phyloP scores from a whole-genome alignment of 176 grass and related monocot genomes.

The Poa annua region DNA sequence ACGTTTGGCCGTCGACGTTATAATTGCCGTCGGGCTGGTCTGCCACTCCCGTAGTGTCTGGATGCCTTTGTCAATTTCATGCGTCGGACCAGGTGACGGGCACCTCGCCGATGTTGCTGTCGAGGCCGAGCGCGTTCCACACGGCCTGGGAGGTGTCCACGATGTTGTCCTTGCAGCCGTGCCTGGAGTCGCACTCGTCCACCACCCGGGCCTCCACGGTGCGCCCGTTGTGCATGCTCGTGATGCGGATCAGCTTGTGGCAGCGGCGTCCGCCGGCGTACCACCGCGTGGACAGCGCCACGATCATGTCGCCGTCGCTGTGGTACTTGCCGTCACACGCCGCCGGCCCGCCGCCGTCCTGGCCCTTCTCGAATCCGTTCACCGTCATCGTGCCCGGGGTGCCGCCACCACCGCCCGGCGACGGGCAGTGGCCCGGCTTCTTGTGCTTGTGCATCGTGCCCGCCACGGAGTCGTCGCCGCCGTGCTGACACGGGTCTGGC shows the following conservation, averaged over 20 bases:
- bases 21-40: too few relatives aligned
- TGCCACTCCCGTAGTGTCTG: too few relatives aligned
- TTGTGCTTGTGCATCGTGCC: background rate
- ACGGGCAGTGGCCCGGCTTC: conserved; percentile 17
- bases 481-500: background rate
- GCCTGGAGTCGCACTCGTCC: conserved; percentile 46
- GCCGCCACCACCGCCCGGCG: conserved; percentile 20
- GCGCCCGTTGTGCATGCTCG: conserved; percentile 8
- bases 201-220: conserved; percentile 43
- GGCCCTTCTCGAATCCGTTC: conserved; percentile 31
- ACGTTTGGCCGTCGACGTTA: too few relatives aligned
- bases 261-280: conserved; percentile 31
- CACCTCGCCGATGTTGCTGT: conserved; percentile 39
- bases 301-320: conserved; percentile 33
- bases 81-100: conserved; percentile 50
- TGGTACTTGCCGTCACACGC: conserved; percentile 38
- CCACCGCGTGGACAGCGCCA: conserved; percentile 46
- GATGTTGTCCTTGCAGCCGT: conserved; percentile 44
- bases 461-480: background rate
- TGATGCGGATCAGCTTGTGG: conserved; percentile 34
- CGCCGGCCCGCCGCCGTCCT: conserved; percentile 21
- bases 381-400: conserved; percentile 29
- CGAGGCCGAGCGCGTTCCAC: conserved; percentile 50
- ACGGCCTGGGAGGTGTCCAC: conserved; percentile 52
- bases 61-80: background rate